Conservation (phyloP, 2,329 filamentous ascomycete genomes). For the Periglandula ipomoeae region DNA sequence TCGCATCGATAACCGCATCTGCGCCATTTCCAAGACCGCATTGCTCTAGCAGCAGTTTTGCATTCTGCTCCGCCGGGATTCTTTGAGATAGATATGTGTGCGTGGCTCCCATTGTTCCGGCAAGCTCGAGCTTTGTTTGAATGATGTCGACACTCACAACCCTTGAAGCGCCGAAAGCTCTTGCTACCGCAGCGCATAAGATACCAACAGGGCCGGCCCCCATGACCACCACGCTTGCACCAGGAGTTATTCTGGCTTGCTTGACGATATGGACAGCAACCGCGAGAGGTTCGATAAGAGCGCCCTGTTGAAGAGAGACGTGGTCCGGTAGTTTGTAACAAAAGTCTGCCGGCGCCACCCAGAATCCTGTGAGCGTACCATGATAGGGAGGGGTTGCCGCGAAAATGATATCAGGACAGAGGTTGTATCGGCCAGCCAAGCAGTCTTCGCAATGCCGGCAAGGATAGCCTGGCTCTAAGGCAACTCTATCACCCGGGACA, state of each 20-base stretch:
- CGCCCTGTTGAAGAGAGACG: conserved; percentile 48
- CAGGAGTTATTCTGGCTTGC: too few relatives aligned
- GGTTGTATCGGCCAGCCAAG: conserved; percentile 50
- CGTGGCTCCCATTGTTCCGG: conserved; percentile 60
- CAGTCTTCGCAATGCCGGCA: conserved; percentile 54
- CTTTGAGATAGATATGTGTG: conserved; percentile 58
- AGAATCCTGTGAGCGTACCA: conserved; percentile 53
- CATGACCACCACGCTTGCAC: too few relatives aligned
- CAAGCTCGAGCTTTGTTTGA: conserved; percentile 68
- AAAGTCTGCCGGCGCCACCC: conserved; percentile 52
- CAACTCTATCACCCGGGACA: conserved; percentile 49
- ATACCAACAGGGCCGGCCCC: too few relatives aligned
- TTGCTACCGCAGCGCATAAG: conserved; percentile 77
- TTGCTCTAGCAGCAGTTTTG: conserved; percentile 53
- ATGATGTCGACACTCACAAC: conserved; percentile 84
- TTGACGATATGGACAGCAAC: conserved; percentile 79
- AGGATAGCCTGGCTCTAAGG: conserved; percentile 57
- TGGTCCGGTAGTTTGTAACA: conserved; percentile 48
- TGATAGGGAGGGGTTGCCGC: too few relatives aligned
- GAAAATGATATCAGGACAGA: conserved; percentile 54
- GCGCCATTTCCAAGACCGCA: conserved; percentile 57
- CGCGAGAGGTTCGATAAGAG: conserved; percentile 69
- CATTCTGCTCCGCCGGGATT: conserved; percentile 63
- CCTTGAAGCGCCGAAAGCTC: conserved; percentile 71
- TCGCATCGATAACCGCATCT: conserved; percentile 73